phyloP scores from a whole-genome alignment of 2,329 filamentous ascomycete species.

The Fusarium paranaense region DNA sequence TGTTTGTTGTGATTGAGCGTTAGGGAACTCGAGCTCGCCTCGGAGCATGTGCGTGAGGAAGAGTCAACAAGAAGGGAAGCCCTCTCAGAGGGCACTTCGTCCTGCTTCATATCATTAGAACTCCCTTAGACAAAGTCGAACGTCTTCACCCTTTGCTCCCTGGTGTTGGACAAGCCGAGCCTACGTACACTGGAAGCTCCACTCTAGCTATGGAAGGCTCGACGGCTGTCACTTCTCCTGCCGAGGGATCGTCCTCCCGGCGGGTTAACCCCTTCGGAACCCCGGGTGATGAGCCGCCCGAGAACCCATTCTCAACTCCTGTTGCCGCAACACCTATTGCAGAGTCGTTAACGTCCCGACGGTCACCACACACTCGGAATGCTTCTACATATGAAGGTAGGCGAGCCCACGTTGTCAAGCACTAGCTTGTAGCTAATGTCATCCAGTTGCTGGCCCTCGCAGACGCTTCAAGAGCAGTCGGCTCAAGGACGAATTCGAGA shows the following conservation, averaged over 20 bases:
- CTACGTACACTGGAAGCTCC: conserved; percentile 19
- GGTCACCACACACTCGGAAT: conserved; percentile 15
- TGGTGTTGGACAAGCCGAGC: conserved; percentile 19
- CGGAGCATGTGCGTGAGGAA: not conserved
- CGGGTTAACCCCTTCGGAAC: conserved; percentile 23
- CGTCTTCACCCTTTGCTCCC: conserved; percentile 8
- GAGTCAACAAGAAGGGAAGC: conserved; percentile 1
- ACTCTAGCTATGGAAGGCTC: conserved; percentile 34
- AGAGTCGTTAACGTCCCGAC: conserved; percentile 27
- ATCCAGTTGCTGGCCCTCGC: conserved; percentile 41
- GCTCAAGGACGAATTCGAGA: conserved; percentile 41
- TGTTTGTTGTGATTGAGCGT: conserved; percentile 4
- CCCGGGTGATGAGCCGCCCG: conserved; percentile 25
- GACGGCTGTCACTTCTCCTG: conserved; percentile 21
- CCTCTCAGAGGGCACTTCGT: conserved; percentile 6
- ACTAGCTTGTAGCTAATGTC: not conserved
- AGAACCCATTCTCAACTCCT: conserved; percentile 39
- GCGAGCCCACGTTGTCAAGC: not conserved
- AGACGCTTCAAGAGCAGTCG: conserved; percentile 44
- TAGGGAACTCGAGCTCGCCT: not conserved
- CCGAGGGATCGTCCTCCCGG: conserved; percentile 19
- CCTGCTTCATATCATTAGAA: not conserved
- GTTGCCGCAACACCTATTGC: conserved; percentile 33
- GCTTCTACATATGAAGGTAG: conserved; percentile 32
- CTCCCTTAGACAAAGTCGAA: conserved; percentile 10